These are phyloP conservation scores for Pleodorina starrii DNA, from an alignment of 139 green algal genomes.

Conservation along the genomic window DNA sequence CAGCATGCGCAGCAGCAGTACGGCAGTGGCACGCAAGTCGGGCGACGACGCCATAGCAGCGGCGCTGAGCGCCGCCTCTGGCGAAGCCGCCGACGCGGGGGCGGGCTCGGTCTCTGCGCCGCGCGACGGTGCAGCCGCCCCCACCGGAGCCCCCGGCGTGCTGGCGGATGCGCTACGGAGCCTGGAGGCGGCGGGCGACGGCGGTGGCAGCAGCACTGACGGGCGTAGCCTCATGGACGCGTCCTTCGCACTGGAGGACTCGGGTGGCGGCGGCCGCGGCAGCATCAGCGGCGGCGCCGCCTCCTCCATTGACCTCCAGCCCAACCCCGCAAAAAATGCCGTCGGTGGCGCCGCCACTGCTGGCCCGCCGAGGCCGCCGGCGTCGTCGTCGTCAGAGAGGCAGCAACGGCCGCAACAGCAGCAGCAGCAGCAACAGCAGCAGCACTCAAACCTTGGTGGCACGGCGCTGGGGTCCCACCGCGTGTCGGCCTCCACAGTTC, in stretches of 20 bases:
- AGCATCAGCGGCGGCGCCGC: neutral
- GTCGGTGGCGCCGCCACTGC: neutral
- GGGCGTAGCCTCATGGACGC: conserved; percentile 19
- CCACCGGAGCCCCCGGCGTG: neutral
- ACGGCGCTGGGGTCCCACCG: neutral
- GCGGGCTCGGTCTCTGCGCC: neutral
- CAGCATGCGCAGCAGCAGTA: neutral
- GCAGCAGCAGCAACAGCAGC: neutral
- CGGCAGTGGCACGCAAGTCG: neutral
- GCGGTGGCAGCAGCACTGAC: conserved; percentile 20
- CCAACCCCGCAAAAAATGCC: neutral
- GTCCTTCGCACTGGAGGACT: conserved; percentile 28
- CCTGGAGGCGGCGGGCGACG: neutral
- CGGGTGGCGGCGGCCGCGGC: conserved; percentile 18
- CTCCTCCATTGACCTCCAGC: conserved; percentile 32
- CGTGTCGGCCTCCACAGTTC: neutral
- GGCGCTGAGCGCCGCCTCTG: neutral
- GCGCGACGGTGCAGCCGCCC: neutral
- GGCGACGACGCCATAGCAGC: conserved; percentile 22
- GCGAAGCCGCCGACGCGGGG: neutral
- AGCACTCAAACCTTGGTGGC: neutral
- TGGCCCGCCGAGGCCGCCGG: no score
- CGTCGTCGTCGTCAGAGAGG: neutral
- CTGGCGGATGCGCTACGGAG: neutral
- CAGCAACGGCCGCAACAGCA: neutral